Evolutionary conservation across 768 basidiomycete genomes (phyloP), one percentile per base, ranked within the genome.

Genomic region (Harrya chromipes): DNA sequence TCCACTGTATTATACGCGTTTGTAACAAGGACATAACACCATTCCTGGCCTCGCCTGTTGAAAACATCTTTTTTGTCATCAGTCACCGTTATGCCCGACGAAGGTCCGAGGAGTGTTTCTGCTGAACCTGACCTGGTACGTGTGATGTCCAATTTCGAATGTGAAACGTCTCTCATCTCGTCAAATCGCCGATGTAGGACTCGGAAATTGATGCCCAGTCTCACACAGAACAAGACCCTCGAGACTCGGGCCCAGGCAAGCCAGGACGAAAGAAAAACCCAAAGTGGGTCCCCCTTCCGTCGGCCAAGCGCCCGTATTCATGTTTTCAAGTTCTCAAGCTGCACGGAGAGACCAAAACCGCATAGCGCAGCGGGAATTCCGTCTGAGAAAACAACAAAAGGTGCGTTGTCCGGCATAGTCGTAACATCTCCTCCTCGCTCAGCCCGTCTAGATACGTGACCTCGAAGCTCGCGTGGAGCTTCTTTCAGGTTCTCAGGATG

Each of bases 391-490:
- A 65, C 94, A 95, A 62, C 93, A 94, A 56, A 77, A 86, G 66
- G 86, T 85, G 49, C 50, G 74, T 69, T 9, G 44, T 26, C 40
- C 39, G 26, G 36, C 38, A 38, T 10, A 14, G 16, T 33, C 13
- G 13, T 19, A 17, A 42, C 47, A 26, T 31, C 46, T 9, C 6
- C 17, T 17, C 27, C 33, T 40, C 31, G 43, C 47, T 49, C 47
- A 52, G 36, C 23, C 47, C 40, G 24, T 35, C 42, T 59, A 97
- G 90, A 94, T 97, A 68, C 89, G 93, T 19, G 94, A 97, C 70
- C 82, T 97, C 33, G 94, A 97, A 71, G 93, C 93, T 17, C 82
- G 90, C 39, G 91, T 97, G n/a, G 93, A 94, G 69, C 84, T 97
- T 8, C 78, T 97, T 16, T 95, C 93, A 6, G 92, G 90, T 17